Conservation (phyloP, 2,329 filamentous ascomycete species). For the Trichoderma koningii region DNA sequence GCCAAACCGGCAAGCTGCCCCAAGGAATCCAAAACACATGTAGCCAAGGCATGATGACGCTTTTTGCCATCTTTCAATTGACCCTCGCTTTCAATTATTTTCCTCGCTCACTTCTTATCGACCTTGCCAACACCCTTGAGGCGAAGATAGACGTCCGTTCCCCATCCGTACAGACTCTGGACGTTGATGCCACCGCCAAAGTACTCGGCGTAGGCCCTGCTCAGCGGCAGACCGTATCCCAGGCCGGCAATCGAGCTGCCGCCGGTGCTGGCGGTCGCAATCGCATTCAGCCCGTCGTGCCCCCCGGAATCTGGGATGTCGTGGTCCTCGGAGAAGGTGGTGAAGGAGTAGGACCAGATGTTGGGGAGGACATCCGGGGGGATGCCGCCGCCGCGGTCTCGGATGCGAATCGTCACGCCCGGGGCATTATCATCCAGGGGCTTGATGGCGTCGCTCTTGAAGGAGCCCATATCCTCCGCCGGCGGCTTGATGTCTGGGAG, state of each 20-base stretch:
- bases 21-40: too few relatives aligned
- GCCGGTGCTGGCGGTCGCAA: constrained; percentile 71
- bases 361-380: constrained; percentile 77
- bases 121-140: constrained; percentile 64
- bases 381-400: constrained; percentile 94
- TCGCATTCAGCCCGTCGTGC: constrained; percentile 66
- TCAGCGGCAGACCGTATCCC: constrained; percentile 88
- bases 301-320: constrained; percentile 46
- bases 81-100: not conserved
- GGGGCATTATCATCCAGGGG: constrained; percentile 68
- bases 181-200: constrained; percentile 94
- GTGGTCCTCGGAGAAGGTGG: constrained; percentile 75
- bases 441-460: constrained; percentile 52
- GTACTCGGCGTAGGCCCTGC: constrained; percentile 94
- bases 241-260: constrained; percentile 86
- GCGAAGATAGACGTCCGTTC: constrained; percentile 67
- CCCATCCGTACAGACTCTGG: constrained; percentile 97
- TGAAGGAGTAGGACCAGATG: constrained; percentile 98
- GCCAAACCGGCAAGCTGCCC: not conserved
- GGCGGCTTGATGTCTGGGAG: constrained; percentile 40
- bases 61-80: too few relatives aligned
- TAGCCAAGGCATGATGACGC: too few relatives aligned
- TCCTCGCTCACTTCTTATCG: constrained; percentile 32
- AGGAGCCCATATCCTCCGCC: constrained; percentile 44
- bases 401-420: constrained; percentile 91